A percentile compares a stretch with the other conserved stretches of the same genome.
These are phyloP conservation scores for Pleurotus giganteus DNA, from an alignment of 768 basidiomycete species.

Conservation along the genomic window DNA sequence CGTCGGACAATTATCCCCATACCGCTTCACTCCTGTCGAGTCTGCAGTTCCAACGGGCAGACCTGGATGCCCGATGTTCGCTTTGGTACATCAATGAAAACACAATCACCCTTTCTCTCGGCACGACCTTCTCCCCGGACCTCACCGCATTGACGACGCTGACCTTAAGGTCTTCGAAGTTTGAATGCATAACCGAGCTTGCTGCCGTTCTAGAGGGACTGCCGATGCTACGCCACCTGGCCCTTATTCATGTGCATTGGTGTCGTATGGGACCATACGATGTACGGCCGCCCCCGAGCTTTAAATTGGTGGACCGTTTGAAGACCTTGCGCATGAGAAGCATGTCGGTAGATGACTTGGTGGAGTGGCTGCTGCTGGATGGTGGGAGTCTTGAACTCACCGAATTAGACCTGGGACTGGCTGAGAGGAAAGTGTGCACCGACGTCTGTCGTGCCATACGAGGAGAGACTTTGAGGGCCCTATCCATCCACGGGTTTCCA, in stretches of 20 bases:
- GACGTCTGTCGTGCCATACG: background rate
- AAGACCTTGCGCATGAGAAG: background rate
- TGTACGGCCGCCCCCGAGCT: background rate
- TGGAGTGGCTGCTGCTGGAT: conserved; percentile 3
- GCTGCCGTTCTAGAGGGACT: background rate
- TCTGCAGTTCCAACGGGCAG: background rate
- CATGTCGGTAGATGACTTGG: background rate
- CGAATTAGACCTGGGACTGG: background rate
- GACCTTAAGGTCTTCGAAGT: background rate
- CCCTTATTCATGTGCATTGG: background rate
- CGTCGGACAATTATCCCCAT: background rate
- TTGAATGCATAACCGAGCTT: background rate
- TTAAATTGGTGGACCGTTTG: background rate
- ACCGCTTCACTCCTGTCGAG: background rate
- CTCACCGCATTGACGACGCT: background rate
- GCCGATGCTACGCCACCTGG: background rate
- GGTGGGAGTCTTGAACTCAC: background rate
- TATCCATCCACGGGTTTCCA: background rate
- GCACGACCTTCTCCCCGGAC: background rate
- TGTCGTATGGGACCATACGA: background rate
- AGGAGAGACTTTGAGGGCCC: background rate
- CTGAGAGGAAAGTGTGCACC: background rate
- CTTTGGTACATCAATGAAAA: background rate
- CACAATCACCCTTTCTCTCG: background rate
- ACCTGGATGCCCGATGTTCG: background rate